Base-by-base conservation (phyloP, 257 asterid species). In the Solanum neorickii region DNA sequence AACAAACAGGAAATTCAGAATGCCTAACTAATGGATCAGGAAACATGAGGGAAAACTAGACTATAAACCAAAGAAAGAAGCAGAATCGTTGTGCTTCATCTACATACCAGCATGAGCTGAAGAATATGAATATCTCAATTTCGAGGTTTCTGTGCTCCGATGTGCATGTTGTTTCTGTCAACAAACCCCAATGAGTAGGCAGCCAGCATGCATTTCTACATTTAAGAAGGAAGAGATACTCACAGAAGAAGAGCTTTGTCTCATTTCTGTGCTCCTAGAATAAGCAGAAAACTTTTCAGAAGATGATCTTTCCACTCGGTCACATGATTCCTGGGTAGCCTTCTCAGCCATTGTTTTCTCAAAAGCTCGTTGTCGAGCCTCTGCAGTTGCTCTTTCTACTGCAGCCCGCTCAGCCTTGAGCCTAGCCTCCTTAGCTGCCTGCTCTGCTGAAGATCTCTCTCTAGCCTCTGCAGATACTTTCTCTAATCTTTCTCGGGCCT, bases 321-420 rank as follows among this genome's bases (percentile, higher is more conserved):
- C 93, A 31, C 85, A 89, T 76, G 86, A 75, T 83, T 89, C 94
- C 74, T 85, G 77, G 46, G 89, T 84, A 90, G 92, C 86, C 88
- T 88, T 94, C 78, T 90, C 93, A 87, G 93, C 91, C 95, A 90
- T 92, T 84, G 92, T 89, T 90, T 93, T 95, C 89, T 92, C 94
- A 86, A 93, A 89, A 92, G 98, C 98, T 88, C 98, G 93, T 65
- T 92, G 97, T 8, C 95, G 91, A 90, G 98, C 98, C 94, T 95
- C 99, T 87, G 93, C 91, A 85, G 94, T 93, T 88, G 98, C 96
- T 92, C 98, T 93, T 89, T 95, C 98, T 44, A 94, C 96, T 6
- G 98, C 96, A 92, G 97, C 94, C 76, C 94, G 96, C 89, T 96
- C 99, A 47, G 92, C 89, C 93, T 93, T 93, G 87, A 93, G 90